Evolutionary conservation across 306 rosid genomes (phyloP), one percentile per base, ranked within the genome.

Genomic region (Lathyrus tuberosus): DNA sequence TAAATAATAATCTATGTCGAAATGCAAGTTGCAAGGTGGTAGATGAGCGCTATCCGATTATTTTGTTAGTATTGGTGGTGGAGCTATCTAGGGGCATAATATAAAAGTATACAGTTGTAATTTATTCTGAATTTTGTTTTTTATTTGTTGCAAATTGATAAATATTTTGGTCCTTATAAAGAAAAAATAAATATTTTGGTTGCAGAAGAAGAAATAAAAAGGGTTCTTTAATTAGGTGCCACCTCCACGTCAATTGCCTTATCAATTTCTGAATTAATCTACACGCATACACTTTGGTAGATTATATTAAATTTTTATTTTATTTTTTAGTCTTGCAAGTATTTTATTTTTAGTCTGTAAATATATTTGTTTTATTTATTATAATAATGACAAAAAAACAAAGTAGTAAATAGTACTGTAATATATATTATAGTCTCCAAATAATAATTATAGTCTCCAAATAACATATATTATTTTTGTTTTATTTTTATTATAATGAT

Each of bases 361-460:
- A 0, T 6, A 33, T 15, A 0, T 48, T 15, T 48, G 52, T 14
- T 48, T 48, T 48, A 15, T 15, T 15, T 16, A 48, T 48, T 15
- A 3, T 43, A n/a, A n/a, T 46, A 46, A 46, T 20, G 22, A 20
- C 22, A 20, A 20, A 20, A 20, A 20, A 20, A 20, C 0, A 20
- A 20, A 20, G 22, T 20, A 20, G 22, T 20, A 20, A 20, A 20
- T 20, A 20, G 22, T 20, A 20, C 22, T 20, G 22, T 20, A 20
- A 20, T 20, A 20, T 20, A 20, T 20, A 20, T 20, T 20, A 20
- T 20, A 20, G 22, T 20, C 22, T 20, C 11, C 40, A 40, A 31
- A 13, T 73, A 67, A 61, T 22, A 43, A 30, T 46, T 66, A 17
- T n/a, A n/a, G n/a, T n/a, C n/a, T n/a, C n/a, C n/a, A n/a, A n/a